Conservation (phyloP, 1,284 basidiomycete species). For the Lentinula novae-zelandiae region DNA sequence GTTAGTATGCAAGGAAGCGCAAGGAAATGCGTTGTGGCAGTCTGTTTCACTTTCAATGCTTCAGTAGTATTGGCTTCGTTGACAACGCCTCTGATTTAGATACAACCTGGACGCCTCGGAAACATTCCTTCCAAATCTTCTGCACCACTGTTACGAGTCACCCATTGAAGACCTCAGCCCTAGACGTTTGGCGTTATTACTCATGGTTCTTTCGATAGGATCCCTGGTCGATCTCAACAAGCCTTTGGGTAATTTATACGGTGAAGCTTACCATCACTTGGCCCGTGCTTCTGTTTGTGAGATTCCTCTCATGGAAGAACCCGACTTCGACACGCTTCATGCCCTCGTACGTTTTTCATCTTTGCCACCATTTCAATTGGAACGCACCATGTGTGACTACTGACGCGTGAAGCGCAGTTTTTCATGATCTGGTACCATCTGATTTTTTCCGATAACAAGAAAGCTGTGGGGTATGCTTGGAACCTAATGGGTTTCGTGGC, state of each 20-base stretch:
- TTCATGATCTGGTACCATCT: slow-evolving; percentile 72
- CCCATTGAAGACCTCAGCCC: slow-evolving; percentile 54
- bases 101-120: slow-evolving; percentile 65
- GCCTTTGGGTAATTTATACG: slow-evolving; percentile 47
- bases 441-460: slow-evolving; percentile 65
- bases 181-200: slow-evolving; percentile 55
- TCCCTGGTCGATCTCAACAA: slow-evolving; percentile 58
- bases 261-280: slow-evolving; percentile 65
- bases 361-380: background rate
- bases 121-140: slow-evolving; percentile 59
- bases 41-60: slow-evolving; percentile 31
- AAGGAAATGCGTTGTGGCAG: slow-evolving; percentile 68
- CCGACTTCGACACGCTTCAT: slow-evolving; percentile 62
- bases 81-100: slow-evolving; percentile 29
- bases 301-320: slow-evolving; percentile 65
- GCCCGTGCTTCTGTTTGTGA: slow-evolving; percentile 67
- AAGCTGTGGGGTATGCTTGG: slow-evolving; percentile 65
- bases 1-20: slow-evolving; percentile 55
- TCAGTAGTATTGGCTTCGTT: slow-evolving; percentile 12
- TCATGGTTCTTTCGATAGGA: slow-evolving; percentile 68
- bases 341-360: slow-evolving; percentile 44
- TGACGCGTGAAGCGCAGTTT: slow-evolving; percentile 38
- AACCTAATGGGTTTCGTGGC: slow-evolving; percentile 61
- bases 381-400: background rate
- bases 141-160: slow-evolving; percentile 61